Evolutionary conservation across 208 protist species (phyloP), one percentile per base, ranked within the genome.

Genomic region (Novymonas esmeraldas): DNA sequence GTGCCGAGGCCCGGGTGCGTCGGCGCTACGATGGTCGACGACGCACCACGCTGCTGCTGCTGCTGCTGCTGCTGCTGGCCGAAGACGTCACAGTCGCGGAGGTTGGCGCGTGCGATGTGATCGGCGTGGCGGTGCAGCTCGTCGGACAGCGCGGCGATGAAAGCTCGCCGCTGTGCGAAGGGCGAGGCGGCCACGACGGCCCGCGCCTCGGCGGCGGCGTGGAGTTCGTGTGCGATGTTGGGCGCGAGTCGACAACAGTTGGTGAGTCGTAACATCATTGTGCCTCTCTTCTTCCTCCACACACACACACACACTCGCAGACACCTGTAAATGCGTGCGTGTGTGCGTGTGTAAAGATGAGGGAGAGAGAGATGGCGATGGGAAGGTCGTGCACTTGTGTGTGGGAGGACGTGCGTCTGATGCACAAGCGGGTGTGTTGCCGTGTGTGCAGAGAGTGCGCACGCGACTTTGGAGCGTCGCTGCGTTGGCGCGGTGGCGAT

Each of bases 221-320:
- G 76, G 10, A 90, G 54, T n/a, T 86, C 67, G 49, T 82, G 77
- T 13, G 82, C 10, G 46, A 82, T 73, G 75, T 86, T 68, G 18
- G 63, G 62, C 42, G 57, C 39, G 22, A 33, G 41, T 14, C 42
- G 29, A 9, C 59, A 42, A 24, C 50, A 54, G 9, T 55, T 14
- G 1, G 59, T 66, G 33, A 61, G 42, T 1, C 59, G 67, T 54
- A 73, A 42, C 49, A 61, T 61, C 33, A 16, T 24, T 22, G 33
- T 7, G 26, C 4, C 33, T 29, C 31, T 18, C n/a, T n/a, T n/a
- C n/a, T n/a, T n/a, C n/a, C n/a, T n/a, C 14, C 52, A 26, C 18
- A 38, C 10, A 29, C 18, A 41, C 45, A 50, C 45, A 50, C 45
- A 50, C 45, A 50, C 45, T 28, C 45, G 26, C 45, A 50, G n/a